These are phyloP conservation scores for Fagus crenata DNA, from an alignment of 306 rosid species.

Conservation along the genomic window DNA sequence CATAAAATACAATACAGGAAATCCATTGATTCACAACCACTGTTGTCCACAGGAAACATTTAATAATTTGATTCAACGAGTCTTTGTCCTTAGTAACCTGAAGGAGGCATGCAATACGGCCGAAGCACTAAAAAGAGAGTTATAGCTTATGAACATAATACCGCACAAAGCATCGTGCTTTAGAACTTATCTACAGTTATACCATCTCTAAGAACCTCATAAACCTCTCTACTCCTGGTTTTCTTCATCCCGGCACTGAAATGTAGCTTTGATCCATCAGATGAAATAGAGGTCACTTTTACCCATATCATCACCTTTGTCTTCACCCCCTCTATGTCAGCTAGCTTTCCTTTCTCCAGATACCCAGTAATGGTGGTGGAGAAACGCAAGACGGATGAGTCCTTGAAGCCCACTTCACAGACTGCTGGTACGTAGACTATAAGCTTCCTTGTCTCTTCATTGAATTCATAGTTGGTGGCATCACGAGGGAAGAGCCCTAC, in stretches of 20 bases:
- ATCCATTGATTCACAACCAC: slow-evolving; percentile 25
- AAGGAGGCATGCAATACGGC: slow-evolving; percentile 13
- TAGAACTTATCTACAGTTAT: slow-evolving; percentile 67
- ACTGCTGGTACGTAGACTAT: slow-evolving; percentile 64
- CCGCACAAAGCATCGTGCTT: slow-evolving; percentile 15
- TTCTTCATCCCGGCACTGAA: slow-evolving; percentile 90
- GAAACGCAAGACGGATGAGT: slow-evolving; percentile 81
- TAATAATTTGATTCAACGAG: slow-evolving; percentile 24
- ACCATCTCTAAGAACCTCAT: slow-evolving; percentile 85
- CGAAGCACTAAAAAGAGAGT: slow-evolving; percentile 24
- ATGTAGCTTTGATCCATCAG: slow-evolving; percentile 75
- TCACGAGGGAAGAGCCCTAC: slow-evolving; percentile 86
- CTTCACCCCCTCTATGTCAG: slow-evolving; percentile 84
- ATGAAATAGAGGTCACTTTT: slow-evolving; percentile 68
- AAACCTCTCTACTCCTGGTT: slow-evolving; percentile 81
- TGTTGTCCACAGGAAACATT: slow-evolving; percentile 24
- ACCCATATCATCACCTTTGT: slow-evolving; percentile 93
- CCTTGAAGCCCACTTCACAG: slow-evolving; percentile 87
- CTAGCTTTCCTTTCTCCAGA: slow-evolving; percentile 87
- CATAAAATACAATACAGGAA: neutral
- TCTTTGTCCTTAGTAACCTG: slow-evolving; percentile 23
- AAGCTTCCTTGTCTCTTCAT: slow-evolving; percentile 77
- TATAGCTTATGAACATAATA: slow-evolving; percentile 19
- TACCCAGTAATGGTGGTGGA: slow-evolving; percentile 66
- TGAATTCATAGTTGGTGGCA: slow-evolving; percentile 90